A percentile compares a stretch with the other conserved stretches of the same genome.
phyloP scores from a whole-genome alignment of 768 basidiomycete genomes.

The Kwoniella bestiolae region DNA sequence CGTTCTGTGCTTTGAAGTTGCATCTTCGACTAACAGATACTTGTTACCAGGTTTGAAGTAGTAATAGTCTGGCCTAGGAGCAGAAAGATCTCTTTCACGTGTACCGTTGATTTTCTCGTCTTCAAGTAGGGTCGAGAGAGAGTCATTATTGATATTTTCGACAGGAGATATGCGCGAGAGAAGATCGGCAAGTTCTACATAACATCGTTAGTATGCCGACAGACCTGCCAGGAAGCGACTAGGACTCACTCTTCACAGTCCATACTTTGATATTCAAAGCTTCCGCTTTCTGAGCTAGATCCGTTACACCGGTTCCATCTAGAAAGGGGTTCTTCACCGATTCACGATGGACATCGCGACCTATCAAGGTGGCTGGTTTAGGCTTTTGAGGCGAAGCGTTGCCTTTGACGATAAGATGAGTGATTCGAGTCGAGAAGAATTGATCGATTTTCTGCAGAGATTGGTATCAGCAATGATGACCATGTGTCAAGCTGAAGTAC shows the following conservation, averaged over 20 bases:
- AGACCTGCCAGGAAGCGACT: neutral
- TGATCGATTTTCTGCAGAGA: conserved; percentile 72
- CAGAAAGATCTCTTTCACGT: conserved; percentile 87
- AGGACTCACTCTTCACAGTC: conserved; percentile 63
- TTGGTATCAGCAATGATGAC: conserved; percentile 7
- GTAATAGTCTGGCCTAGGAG: conserved; percentile 81
- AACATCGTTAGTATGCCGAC: neutral
- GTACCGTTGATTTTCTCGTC: conserved; percentile 85
- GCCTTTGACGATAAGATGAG: conserved; percentile 67
- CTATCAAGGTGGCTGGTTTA: conserved; percentile 15
- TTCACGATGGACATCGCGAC: conserved; percentile 22
- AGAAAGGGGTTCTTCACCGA: conserved; percentile 41
- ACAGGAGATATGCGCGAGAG: conserved; percentile 38
- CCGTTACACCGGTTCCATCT: conserved; percentile 42
- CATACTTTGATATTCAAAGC: conserved; percentile 77
- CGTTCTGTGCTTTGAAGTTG: conserved; percentile 79
- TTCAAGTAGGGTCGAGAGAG: conserved; percentile 63
- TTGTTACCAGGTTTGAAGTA: conserved; percentile 78
- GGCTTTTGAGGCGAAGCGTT: conserved; percentile 33
- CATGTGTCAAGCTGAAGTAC: neutral
- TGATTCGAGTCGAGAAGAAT: conserved; percentile 84
- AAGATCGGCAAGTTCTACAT: conserved; percentile 58
- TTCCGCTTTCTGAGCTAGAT: conserved; percentile 44
- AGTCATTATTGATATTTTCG: conserved; percentile 38
- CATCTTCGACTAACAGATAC: conserved; percentile 91